Evolutionary conservation across 2,329 filamentous ascomycete species (phyloP), one percentile per base, ranked within the genome.

Genomic region (Alternaria infectoria): DNA sequence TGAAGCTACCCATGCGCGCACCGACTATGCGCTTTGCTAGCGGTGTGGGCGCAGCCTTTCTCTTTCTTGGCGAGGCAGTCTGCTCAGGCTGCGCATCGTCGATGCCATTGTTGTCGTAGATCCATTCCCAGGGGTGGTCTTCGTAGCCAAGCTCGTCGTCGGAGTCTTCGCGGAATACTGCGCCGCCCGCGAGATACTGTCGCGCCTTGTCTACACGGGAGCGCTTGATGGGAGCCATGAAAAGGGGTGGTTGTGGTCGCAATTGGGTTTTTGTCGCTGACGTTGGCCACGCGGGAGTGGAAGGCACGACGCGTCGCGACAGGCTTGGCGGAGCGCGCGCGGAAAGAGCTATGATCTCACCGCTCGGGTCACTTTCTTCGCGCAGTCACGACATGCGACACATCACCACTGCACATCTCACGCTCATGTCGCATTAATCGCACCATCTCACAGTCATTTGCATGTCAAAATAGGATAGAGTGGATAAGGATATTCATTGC

Each of bases 1-100:
- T 87, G 68, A 97, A 97, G 12, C 79, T 84, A 23, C 93, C 94
- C 86, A 93, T 93, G 25, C 88, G 88, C 19, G 95, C 96, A 5
- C 93, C 96, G 44, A 96, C 79, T 47, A 97, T 96, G 60, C 82
- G 85, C 50, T 70, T 78, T 23, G 81, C 72, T 15, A 62, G 50
- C 45, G 60, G 50, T 9, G 65, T 40, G 8, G 67, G 54, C 5
- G 71, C 66, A 12, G 72, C 69, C 54, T 76, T 80, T 61, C 79
- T 69, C 65, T 79, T 79, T 28, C 73, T 69, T 13, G 79, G 73
- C 9, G 75, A 75, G 11, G 65, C 74, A 70, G 74, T 66, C 57
- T 74, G 59, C 36, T 67, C 56, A 21, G 59, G 40, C 10, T 68
- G 67, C 28, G 68, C 57, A 43, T 71, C 63, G 40, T 71, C 67